A percentile compares a stretch with the other conserved stretches of the same genome.
Evolutionary conservation across 371 early-diverging fungal genomes (phyloP).

Genomic region (Circinella umbellata): DNA sequence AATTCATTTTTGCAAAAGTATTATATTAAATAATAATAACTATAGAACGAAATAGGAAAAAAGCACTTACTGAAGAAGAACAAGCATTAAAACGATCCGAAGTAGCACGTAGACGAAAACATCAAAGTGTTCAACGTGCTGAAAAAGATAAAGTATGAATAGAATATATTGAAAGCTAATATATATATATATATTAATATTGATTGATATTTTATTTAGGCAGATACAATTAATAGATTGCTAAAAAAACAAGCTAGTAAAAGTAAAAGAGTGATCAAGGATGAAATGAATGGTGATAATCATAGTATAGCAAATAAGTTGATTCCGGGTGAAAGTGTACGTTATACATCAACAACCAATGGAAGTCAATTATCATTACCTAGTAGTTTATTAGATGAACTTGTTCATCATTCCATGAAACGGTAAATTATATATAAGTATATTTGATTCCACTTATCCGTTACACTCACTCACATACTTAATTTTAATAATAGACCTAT

Average conservation of each 20-base stretch:
- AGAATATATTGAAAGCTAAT: not conserved
- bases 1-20: no score
- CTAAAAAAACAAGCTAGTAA: slow-evolving; percentile 79
- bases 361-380: slow-evolving; percentile 6
- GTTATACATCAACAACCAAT: slow-evolving; percentile 23
- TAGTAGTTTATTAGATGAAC: not conserved
- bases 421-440: not conserved
- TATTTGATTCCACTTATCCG: no score
- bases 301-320: slow-evolving; percentile 2
- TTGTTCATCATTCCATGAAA: not conserved
- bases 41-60: slow-evolving; percentile 49
- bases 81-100: slow-evolving; percentile 73
- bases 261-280: slow-evolving; percentile 61
- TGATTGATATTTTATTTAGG: slow-evolving; percentile 6
- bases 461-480: not conserved
- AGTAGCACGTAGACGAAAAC: slow-evolving; percentile 75
- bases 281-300: slow-evolving; percentile 37
- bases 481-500: not conserved
- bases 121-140: slow-evolving; percentile 76
- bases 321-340: slow-evolving; percentile 15
- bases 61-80: slow-evolving; percentile 69
- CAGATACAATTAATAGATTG: slow-evolving; percentile 75
- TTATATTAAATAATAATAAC: not conserved
- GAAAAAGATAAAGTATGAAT: slow-evolving; percentile 68
- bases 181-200: not conserved